Conservation (phyloP, 2,329 filamentous ascomycete genomes). For the Rachicladosporium sp. region DNA sequence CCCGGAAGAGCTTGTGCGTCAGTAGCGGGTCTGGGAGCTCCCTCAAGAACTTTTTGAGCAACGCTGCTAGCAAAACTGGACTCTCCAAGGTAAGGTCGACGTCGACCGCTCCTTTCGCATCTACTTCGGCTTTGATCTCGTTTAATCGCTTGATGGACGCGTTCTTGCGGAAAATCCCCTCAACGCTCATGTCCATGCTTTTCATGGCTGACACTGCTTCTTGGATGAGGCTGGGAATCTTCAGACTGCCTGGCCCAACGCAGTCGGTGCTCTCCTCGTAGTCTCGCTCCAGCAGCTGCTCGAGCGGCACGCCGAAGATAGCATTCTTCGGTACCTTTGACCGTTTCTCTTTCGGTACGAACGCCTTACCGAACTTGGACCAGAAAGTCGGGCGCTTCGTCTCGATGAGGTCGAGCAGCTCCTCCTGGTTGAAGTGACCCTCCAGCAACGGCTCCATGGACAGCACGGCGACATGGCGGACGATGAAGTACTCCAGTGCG, state of each 20-base stretch:
- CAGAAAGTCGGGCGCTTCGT: conserved; percentile 89
- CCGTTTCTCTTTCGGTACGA: conserved; percentile 50
- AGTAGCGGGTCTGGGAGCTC: conserved; percentile 89
- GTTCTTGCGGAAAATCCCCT: conserved; percentile 98
- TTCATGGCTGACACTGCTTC: conserved; percentile 90
- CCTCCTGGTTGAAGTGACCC: conserved; percentile 82
- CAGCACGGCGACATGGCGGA: conserved; percentile 85
- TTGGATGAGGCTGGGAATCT: conserved; percentile 88
- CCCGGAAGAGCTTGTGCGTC: conserved; percentile 83
- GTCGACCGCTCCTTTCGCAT: conserved; percentile 70
- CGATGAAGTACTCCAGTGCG: conserved; percentile 91
- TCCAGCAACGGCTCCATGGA: conserved; percentile 90
- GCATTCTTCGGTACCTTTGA: conserved; percentile 81
- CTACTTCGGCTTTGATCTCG: conserved; percentile 74
- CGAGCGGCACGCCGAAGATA: conserved; percentile 80
- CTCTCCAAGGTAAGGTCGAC: conserved; percentile 80
- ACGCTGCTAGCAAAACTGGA: conserved; percentile 83
- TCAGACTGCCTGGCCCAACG: conserved; percentile 78
- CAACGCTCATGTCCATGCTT: conserved; percentile 97
- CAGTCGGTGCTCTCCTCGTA: conserved; percentile 97
- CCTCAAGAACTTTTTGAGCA: conserved; percentile 89
- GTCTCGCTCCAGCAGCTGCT: conserved; percentile 80
- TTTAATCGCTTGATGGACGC: conserved; percentile 92
- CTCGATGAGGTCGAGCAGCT: conserved; percentile 84
- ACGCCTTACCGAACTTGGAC: conserved; percentile 95